A percentile compares a stretch with the other conserved stretches of the same genome.
phyloP scores from a whole-genome alignment of 768 basidiomycete species.

The Chlorophyllum brunneum region DNA sequence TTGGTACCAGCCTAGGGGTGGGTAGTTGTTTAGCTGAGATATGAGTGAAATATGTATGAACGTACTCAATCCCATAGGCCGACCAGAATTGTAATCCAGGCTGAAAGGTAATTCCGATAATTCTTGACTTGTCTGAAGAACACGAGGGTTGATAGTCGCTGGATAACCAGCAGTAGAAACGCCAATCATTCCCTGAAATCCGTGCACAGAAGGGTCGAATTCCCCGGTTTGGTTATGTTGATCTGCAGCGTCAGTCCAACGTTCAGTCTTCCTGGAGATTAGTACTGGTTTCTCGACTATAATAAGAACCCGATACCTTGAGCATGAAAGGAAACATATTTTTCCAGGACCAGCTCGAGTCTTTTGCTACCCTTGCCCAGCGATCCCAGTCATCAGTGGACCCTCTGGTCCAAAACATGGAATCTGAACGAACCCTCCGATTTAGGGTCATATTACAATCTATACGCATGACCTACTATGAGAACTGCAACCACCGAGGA shows the following conservation, averaged over 20 bases:
- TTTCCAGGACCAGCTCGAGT: conserved; percentile 42
- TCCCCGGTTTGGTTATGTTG: conserved; percentile 17
- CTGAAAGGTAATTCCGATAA: conserved; percentile 13
- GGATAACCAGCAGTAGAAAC: conserved; percentile 16
- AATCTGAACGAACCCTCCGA: conserved; percentile 15
- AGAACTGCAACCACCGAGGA: conserved; percentile 26
- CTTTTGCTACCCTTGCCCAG: conserved; percentile 41
- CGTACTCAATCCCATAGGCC: conserved; percentile 14
- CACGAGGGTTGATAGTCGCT: conserved; percentile 17
- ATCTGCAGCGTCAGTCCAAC: conserved; percentile 17
- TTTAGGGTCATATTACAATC: background rate
- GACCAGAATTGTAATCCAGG: conserved; percentile 5
- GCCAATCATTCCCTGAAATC: conserved; percentile 16
- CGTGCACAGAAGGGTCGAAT: conserved; percentile 18
- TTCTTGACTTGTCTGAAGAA: conserved; percentile 17
- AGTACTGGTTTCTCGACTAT: background rate
- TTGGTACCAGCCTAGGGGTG: conserved; percentile 20
- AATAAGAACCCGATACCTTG: conserved; percentile 18
- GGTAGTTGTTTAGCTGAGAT: background rate
- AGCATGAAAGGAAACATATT: conserved; percentile 24
- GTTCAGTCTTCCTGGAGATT: conserved; percentile 12
- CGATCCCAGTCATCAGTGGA: conserved; percentile 47
- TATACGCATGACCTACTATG: conserved; percentile 21
- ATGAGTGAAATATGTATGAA: background rate
- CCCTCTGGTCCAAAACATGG: conserved; percentile 27